These are phyloP conservation scores for Fusarium longipes DNA, from an alignment of 2,329 filamentous ascomycete genomes.

Conservation along the genomic window DNA sequence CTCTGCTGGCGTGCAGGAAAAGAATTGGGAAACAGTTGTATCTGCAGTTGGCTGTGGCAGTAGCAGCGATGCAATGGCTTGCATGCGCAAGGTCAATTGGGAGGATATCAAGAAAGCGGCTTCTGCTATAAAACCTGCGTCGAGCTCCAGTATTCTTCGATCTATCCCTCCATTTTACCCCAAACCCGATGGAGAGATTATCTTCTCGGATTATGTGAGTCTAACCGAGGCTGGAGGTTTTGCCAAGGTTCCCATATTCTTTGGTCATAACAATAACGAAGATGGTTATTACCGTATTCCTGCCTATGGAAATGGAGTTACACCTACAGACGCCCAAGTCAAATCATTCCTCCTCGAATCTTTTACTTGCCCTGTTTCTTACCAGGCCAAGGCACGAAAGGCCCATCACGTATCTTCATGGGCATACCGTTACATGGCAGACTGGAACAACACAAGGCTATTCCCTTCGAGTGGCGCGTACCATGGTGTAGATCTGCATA, in stretches of 20 bases:
- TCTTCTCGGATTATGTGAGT: constrained; percentile 56
- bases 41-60: constrained; percentile 53
- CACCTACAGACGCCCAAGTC: constrained; percentile 54
- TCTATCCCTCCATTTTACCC: constrained; percentile 57
- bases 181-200: constrained; percentile 52
- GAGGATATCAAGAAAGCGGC: constrained; percentile 53
- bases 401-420: constrained; percentile 54
- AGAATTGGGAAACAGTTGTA: constrained; percentile 58
- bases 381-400: constrained; percentile 52
- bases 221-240: constrained; percentile 52
- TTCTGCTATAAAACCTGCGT: constrained; percentile 48
- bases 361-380: constrained; percentile 59
- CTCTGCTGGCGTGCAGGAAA: constrained; percentile 47
- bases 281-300: constrained; percentile 60
- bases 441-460: constrained; percentile 61
- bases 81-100: constrained; percentile 54
- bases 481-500: constrained; percentile 61
- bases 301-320: constrained; percentile 53
- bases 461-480: constrained; percentile 60
- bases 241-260: constrained; percentile 55
- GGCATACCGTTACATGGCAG: constrained; percentile 60
- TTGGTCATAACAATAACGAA: constrained; percentile 59
- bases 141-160: constrained; percentile 52
- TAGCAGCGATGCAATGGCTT: constrained; percentile 48
- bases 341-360: constrained; percentile 56